Conservation (phyloP, 352 stramenopile species). For the Pythium insidiosum region DNA sequence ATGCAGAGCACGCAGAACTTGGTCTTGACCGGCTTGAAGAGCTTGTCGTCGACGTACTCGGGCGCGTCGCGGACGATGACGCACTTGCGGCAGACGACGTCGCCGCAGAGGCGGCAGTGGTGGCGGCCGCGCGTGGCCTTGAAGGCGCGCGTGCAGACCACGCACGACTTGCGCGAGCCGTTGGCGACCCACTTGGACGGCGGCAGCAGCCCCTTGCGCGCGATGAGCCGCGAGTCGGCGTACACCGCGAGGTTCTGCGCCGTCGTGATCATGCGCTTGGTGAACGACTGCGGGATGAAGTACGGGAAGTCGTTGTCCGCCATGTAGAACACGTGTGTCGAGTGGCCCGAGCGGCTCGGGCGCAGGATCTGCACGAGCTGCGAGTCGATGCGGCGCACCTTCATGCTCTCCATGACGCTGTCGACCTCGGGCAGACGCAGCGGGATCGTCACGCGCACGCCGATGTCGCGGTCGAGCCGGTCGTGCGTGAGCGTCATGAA, state of each 20-base stretch:
- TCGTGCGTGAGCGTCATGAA: constrained; percentile 71
- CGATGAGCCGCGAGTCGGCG: constrained; percentile 56
- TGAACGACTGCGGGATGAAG: constrained; percentile 17
- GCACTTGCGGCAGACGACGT: constrained; percentile 67
- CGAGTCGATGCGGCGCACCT: constrained; percentile 40
- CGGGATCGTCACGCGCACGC: constrained; percentile 58
- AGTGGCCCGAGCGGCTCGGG: constrained; percentile 9
- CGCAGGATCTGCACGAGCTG: constrained; percentile 52
- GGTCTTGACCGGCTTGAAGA: constrained; percentile 45
- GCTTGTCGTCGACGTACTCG: constrained; percentile 20
- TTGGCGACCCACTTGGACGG: constrained; percentile 52
- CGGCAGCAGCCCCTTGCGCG: constrained; percentile 36
- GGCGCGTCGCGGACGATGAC: constrained; percentile 41
- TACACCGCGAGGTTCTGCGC: constrained; percentile 48
- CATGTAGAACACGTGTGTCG: constrained; percentile 48
- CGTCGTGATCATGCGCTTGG: constrained; percentile 42
- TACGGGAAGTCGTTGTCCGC: constrained; percentile 31
- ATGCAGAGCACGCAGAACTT: constrained; percentile 54
- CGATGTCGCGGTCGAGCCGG: constrained; percentile 40
- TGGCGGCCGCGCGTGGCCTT: constrained; percentile 50
- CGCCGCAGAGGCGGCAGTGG: too few species aligned
- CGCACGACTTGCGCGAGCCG: constrained; percentile 28
- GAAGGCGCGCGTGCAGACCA: constrained; percentile 55
- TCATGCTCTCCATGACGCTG: constrained; percentile 31
- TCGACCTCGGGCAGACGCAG: constrained; percentile 56